Conservation (phyloP, 2,329 filamentous ascomycete genomes). For the Hirsutella thompsonii region DNA sequence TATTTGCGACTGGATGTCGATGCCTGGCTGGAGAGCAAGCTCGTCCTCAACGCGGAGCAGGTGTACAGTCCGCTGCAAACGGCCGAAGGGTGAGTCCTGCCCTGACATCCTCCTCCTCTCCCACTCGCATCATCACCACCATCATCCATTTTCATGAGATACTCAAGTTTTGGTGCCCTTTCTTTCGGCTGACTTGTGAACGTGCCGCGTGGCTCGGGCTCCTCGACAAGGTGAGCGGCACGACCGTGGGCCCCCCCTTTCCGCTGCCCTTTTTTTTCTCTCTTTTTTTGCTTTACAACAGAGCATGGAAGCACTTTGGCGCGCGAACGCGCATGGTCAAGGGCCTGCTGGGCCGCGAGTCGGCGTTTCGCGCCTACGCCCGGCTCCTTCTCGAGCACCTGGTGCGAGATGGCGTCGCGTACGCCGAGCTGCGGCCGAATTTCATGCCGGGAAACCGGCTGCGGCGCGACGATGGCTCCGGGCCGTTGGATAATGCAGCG, state of each 20-base stretch:
- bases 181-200: too few relatives aligned
- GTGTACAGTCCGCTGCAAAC: conserved; percentile 39
- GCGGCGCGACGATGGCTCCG: conserved; percentile 40
- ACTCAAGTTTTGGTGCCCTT: too few relatives aligned
- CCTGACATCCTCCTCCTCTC: not conserved
- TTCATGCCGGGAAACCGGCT: conserved; percentile 52
- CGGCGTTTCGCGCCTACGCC: conserved; percentile 49
- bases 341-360: conserved; percentile 55
- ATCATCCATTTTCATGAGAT: too few relatives aligned
- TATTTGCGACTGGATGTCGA: conserved; percentile 15
- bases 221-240: too few relatives aligned
- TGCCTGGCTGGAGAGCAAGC: conserved; percentile 47
- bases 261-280: too few relatives aligned
- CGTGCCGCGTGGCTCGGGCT: too few relatives aligned
- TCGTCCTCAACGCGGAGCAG: conserved; percentile 48
- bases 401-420: conserved; percentile 52
- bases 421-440: conserved; percentile 59
- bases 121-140: too few relatives aligned
- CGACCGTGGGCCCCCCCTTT: not conserved
- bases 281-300: too few relatives aligned
- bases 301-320: conserved; percentile 52
- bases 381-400: conserved; percentile 46
- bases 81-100: conserved; percentile 34
- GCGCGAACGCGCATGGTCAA: conserved; percentile 60
- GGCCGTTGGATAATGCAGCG: conserved; percentile 36